phyloP scores from a whole-genome alignment of 768 basidiomycete species.

The Pseudohyphozyma bogoriensis region DNA sequence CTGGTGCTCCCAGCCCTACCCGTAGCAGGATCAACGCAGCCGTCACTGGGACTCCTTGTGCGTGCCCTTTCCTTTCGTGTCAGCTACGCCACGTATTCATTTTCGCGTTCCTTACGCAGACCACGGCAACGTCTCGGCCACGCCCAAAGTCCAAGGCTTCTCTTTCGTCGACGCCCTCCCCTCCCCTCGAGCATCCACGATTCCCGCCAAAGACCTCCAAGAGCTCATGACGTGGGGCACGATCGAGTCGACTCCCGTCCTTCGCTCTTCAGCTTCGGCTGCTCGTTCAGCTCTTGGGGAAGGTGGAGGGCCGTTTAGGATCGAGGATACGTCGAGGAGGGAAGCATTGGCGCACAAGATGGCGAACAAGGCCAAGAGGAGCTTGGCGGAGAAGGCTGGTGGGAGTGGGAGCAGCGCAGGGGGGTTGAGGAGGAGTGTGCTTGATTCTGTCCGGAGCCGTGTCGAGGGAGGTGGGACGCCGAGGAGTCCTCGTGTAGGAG shows the following conservation, averaged over 20 bases:
- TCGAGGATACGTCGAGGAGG: slow-evolving; percentile 64
- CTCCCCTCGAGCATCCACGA: slow-evolving; percentile 69
- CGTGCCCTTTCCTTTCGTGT: slow-evolving; percentile 33
- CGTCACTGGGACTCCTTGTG: slow-evolving; percentile 84
- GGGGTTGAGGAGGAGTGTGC: slow-evolving; percentile 6
- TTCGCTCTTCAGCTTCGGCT: slow-evolving; percentile 50
- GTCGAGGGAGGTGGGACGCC: slow-evolving; percentile 8
- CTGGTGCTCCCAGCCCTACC: slow-evolving; percentile 65
- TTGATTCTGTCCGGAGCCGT: background rate
- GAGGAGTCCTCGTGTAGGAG: slow-evolving; percentile 4
- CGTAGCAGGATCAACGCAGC: slow-evolving; percentile 84
- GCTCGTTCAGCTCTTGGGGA: slow-evolving; percentile 14
- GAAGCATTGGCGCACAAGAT: slow-evolving; percentile 73
- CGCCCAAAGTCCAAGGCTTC: slow-evolving; percentile 47
- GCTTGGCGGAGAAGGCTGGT: slow-evolving; percentile 1
- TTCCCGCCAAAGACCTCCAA: slow-evolving; percentile 72
- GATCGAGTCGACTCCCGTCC: slow-evolving; percentile 77
- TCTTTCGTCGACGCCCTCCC: slow-evolving; percentile 75
- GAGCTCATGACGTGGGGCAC: slow-evolving; percentile 98
- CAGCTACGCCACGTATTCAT: background rate
- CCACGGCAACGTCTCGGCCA: slow-evolving; percentile 13
- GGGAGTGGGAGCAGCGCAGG: background rate
- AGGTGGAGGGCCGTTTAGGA: slow-evolving; percentile 56
- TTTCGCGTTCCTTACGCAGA: slow-evolving; percentile 42
- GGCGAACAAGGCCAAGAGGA: slow-evolving; percentile 54